Percentiles rank a stretch among this genome's conserved stretches.
These are phyloP conservation scores for Entomophthora muscae DNA, from an alignment of 371 early-diverging fungal genomes.

Conservation along the genomic window DNA sequence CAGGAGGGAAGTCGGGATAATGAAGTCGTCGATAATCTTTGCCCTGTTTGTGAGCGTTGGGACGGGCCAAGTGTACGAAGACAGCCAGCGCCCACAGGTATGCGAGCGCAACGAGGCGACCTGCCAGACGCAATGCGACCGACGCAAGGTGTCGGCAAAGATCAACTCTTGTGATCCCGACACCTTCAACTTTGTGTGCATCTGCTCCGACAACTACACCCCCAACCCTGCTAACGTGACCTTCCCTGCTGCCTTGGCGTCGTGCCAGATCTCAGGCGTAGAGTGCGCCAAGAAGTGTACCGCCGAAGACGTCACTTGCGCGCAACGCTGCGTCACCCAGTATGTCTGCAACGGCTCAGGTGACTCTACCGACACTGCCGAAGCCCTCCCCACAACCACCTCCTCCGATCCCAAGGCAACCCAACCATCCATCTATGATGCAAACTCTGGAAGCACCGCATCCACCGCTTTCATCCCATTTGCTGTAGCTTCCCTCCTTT, in stretches of 20 bases:
- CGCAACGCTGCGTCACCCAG: background rate
- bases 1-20: too few relatives aligned
- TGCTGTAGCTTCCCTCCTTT: background rate
- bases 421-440: background rate
- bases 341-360: conserved; percentile 1
- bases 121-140: background rate
- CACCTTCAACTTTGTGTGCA: conserved; percentile 1
- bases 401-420: background rate
- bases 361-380: background rate
- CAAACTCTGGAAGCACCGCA: background rate
- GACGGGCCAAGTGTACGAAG: background rate
- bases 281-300: background rate
- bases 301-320: background rate
- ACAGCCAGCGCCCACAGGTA: conserved; percentile 2
- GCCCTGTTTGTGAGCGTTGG: background rate
- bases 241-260: conserved; percentile 3
- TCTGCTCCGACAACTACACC: background rate
- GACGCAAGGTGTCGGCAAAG: background rate
- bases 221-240: background rate
- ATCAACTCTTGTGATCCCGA: background rate
- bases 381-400: background rate
- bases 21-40: background rate
- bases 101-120: background rate
- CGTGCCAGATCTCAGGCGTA: conserved; percentile 1
- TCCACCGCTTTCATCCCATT: background rate